phyloP scores from a whole-genome alignment of 805 yeast genomes.

The Yarrowia keelungensis region DNA sequence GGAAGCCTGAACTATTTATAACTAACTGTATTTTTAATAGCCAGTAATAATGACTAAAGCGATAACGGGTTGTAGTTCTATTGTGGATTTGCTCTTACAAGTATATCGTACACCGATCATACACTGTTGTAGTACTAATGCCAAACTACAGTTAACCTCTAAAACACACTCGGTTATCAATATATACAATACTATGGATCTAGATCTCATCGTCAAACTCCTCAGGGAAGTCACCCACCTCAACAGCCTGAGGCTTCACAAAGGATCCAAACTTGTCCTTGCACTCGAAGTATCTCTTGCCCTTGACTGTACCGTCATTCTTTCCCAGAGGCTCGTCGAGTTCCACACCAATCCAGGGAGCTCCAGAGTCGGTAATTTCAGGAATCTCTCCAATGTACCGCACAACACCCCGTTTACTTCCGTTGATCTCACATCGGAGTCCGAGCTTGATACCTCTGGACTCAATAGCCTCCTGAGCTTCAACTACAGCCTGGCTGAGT shows the following conservation, averaged over 20 bases:
- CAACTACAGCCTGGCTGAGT: slow-evolving; percentile 35
- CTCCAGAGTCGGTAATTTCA: slow-evolving; percentile 58
- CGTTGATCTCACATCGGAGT: slow-evolving; percentile 52
- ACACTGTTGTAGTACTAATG: too few relatives aligned
- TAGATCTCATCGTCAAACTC: slow-evolving; percentile 57
- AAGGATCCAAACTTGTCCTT: slow-evolving; percentile 72
- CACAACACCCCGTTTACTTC: slow-evolving; percentile 62
- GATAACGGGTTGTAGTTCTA: too few relatives aligned
- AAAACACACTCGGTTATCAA: background rate
- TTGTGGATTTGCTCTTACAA: too few relatives aligned
- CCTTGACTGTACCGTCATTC: slow-evolving; percentile 78
- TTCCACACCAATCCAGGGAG: slow-evolving; percentile 80
- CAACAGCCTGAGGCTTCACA: slow-evolving; percentile 70
- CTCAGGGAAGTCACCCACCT: slow-evolving; percentile 71
- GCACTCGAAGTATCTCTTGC: slow-evolving; percentile 64
- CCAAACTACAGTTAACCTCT: too few relatives aligned
- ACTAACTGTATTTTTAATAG: slow-evolving; percentile 32
- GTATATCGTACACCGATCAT: too few relatives aligned
- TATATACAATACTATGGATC: slow-evolving; percentile 42
- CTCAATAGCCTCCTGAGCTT: slow-evolving; percentile 40
- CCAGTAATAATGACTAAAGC: too few relatives aligned
- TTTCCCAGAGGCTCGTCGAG: slow-evolving; percentile 88
- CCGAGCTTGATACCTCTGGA: slow-evolving; percentile 53
- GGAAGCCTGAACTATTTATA: slow-evolving; percentile 2
- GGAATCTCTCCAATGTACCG: slow-evolving; percentile 72